These are phyloP conservation scores for Scenedesmus sp. DNA, from an alignment of 163 green algal species.

Conservation along the genomic window DNA sequence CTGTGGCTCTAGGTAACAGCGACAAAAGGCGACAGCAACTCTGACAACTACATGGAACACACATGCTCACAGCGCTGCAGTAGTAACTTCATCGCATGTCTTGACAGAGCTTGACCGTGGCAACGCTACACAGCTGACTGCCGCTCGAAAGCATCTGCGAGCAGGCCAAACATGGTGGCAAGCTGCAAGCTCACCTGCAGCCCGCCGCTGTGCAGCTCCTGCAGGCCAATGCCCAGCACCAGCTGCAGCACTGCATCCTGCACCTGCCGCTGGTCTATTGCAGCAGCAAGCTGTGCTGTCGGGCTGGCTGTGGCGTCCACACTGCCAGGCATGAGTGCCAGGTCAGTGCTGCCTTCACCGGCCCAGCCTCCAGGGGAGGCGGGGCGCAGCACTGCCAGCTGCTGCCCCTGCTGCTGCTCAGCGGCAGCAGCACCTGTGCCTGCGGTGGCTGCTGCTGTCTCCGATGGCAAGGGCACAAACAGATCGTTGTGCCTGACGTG, in stretches of 20 bases:
- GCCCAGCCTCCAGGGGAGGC: neutral
- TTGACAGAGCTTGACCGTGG: too few species aligned
- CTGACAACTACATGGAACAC: too few species aligned
- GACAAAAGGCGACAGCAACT: too few species aligned
- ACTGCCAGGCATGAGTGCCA: neutral
- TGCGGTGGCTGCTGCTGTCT: neutral
- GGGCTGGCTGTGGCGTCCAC: neutral
- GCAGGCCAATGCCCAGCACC: slow-evolving; percentile 12
- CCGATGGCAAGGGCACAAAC: neutral
- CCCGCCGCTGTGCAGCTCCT: slow-evolving; percentile 15
- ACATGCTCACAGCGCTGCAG: too few species aligned
- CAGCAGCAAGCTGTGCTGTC: neutral
- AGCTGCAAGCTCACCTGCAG: neutral
- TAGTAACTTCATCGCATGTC: too few species aligned
- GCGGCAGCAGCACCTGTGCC: neutral
- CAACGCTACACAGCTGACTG: too few species aligned
- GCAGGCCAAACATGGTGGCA: neutral
- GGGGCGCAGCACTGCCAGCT: neutral
- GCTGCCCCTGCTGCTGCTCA: slow-evolving; percentile 5
- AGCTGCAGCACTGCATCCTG: slow-evolving; percentile 32
- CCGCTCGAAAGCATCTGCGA: too few species aligned
- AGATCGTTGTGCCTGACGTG: slow-evolving; percentile 26
- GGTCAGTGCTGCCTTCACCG: neutral
- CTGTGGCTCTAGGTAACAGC: neutral
- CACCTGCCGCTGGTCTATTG: slow-evolving; percentile 17